Base-by-base conservation (phyloP, 106 monocot species). In the Acanthochlamys bracteata region DNA sequence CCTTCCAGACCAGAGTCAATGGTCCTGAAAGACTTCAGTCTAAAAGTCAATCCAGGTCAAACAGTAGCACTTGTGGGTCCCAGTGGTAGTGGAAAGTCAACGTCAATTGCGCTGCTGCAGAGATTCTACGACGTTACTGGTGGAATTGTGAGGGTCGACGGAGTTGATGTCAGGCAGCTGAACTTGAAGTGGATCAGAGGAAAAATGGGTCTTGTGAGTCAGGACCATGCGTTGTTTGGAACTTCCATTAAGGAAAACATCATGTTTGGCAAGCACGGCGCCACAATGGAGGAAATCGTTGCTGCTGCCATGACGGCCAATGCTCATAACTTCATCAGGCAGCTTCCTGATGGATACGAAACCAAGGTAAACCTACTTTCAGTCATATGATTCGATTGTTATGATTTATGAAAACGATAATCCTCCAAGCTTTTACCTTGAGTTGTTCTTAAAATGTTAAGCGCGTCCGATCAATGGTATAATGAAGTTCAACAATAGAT, bases 51-150 rank as follows among this genome's bases (percentile, higher is more conserved):
- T 0, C 74, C 81, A 0, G 92, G 92, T 0, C 78, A 81, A 66
- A 86, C 81, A 0, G 66, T 81, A 3, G 91, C 91, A 2, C 71
- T 92, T 0, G 91, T 92, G 1, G 91, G 86, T 7, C 52, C 65
- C 25, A 87, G 91, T 43, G 91, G 91, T 14, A 81, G 83, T 17
- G 91, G 91, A 23, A 92, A 92, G 58, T 88, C 92, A 13, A 92
- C 92, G 0, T 80, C 69, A 19, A 68, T 93, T 14, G 75, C 82
- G 0, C 57, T 88, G 65, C 11, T 93, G 33, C 82, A 93, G 75
- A 69, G 92, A 23, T 88, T 93, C 76, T 86, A 86, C 16, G 86
- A 92, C 25, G 72, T 57, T 0, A 59, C 46, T 39, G 65, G 49
- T 24, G 93, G 93, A 1, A 26, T 19, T 22, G 73, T 93, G 25